Base-by-base conservation (phyloP, 2,329 filamentous ascomycete genomes). In the Blastomyces silverae region DNA sequence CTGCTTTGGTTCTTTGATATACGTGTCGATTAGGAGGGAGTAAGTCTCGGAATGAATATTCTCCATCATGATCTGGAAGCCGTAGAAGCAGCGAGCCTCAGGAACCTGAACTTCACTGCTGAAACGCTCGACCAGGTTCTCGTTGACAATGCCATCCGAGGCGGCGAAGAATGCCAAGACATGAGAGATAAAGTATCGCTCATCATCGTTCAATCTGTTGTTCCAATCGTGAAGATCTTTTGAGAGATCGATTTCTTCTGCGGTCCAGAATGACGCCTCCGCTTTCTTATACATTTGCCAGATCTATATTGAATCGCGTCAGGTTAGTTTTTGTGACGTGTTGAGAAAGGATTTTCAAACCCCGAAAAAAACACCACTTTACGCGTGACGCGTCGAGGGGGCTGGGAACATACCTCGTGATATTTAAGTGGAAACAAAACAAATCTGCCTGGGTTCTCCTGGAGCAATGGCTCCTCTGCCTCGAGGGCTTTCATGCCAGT, bases 281-380 rank as follows among this genome's bases (percentile, higher is more conserved):
- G 92, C 92, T 83, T 97, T 97, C 87, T 99, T 99, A 87, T 99
- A 99, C 93, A 97, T 97, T 80, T 97, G 93, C 94, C 94, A 99
- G 79, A 97, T 95, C 92, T 97, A 72, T 44, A 46, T 76, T 69
- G 67, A 63, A 63, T 55, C 28, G 61, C 66, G 67, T 62, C 67
- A 64, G 65, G 76, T 84, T 75, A 83, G 79, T 2, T 72, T 34
- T 7, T 22, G 46, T 22, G 28, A 10, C 22, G 62, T 37, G 62
- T 67, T 62, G 65, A 66, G 67, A 46, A 37, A 10, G 8, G 31
- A 53, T 25, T 31, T 25, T 10, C 3, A 3, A 17, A 5, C 4
- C 2, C 8, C 10, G 50, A 50, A 64, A 67, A 68, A 52, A 62
- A 67, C 73, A 71, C 73, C 83, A 88, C 83, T 89, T 84, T 83